Conservation (phyloP, 1,284 basidiomycete genomes). For the Sporisorium scitamineum region DNA sequence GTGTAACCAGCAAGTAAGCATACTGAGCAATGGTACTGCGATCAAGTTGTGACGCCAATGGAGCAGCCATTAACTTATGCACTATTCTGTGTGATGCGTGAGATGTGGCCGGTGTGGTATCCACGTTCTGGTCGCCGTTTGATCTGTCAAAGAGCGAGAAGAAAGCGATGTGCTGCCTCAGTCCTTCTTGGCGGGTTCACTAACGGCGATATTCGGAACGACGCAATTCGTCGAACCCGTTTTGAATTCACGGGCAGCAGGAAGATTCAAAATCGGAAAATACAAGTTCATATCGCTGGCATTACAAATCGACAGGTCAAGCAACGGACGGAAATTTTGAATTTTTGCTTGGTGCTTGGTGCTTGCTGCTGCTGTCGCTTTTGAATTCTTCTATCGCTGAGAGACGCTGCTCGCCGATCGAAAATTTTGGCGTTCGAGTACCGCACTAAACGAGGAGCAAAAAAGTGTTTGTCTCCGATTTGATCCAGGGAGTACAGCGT, state of each 20-base stretch:
- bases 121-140: neutral
- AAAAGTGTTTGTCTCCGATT: constrained; percentile 5
- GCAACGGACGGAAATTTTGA: neutral
- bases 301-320: constrained; percentile 2
- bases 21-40: too few species aligned
- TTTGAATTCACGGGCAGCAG: neutral
- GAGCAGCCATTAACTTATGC: too few species aligned
- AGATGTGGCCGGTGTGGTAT: neutral
- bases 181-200: neutral
- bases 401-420: constrained; percentile 1
- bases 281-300: constrained; percentile 12
- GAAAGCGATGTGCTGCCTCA: neutral
- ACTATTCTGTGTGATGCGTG: too few species aligned
- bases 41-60: neutral
- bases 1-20: neutral
- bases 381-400: neutral
- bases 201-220: constrained; percentile 42
- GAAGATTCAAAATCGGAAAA: constrained; percentile 9
- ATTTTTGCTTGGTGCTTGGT: neutral
- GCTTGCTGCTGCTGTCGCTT: too few species aligned
- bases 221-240: neutral
- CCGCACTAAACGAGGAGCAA: neutral
- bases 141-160: neutral
- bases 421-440: neutral
- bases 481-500: constrained; percentile 4